Base-by-base conservation (phyloP, 306 rosid species). In the Trifolium fragiferum region DNA sequence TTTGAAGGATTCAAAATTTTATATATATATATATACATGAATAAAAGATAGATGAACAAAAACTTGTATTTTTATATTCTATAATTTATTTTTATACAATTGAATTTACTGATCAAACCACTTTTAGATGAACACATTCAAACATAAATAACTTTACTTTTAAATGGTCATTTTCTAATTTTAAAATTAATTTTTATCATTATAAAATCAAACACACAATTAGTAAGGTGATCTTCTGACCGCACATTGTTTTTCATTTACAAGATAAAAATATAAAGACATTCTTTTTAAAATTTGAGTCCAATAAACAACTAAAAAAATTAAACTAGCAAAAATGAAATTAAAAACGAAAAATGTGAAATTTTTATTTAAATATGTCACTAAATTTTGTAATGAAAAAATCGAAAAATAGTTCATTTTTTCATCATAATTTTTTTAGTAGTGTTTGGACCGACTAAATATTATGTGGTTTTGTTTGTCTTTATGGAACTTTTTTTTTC, bases 391-490 rank as follows among this genome's bases (percentile, higher is more conserved):
- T n/a, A 6, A 4, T 1, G 6, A 49, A 14, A 47, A 49, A n/a
- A 0, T 49, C 10, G 3, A 15, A 4, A 14, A n/a, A 49, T 0
- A 49, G 6, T 49, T 41, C 10, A 2, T 1, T 47, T 14, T 49
- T 49, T 14, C 15, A 15, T 47, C 14, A 14, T 41, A 41, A 2
- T 41, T 41, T 41, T 41, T 10, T 30, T 30, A 30, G 33, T 30
- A 30, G 33, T 6, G 3, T 20, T 21, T 55, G 12, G 40, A 27
- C 40, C 65, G 14, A 27, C 18, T 25, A 27, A 27, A 9, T 19
- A 54, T 27, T 59, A 55, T 20, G 19, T 27, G 65, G 84, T 66
- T 80, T 76, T 86, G 73, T 88, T 86, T 78, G 78, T 81, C 82
- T 71, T 58, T 67, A 37, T 81, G 81, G 68, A 70, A 13, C 72